Evolutionary conservation across 768 basidiomycete species (phyloP), one percentile per base, ranked within the genome.

Genomic region (Pisolithus marmoratus): DNA sequence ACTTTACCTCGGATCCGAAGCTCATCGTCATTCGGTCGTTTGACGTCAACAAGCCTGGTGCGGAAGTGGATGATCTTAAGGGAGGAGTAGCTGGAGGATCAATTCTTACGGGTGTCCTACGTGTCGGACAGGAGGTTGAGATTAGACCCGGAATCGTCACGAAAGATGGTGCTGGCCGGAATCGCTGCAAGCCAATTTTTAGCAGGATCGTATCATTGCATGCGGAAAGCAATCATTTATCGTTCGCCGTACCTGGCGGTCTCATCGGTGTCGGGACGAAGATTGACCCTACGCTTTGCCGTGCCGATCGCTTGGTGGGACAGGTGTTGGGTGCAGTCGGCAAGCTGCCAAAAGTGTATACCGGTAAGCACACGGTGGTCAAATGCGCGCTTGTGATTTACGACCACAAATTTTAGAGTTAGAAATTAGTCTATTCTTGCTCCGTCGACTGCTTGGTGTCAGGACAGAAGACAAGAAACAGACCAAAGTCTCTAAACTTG

Each of bases 381-480:
- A 19, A 14, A 17, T 23, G 27, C 27, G 36, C 22, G 34, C 5
- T 17, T 20, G 12, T 45, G 17, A 27, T 26, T 36, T 4, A 34
- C 2, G 12, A 12, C 11, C 9, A 8, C 12, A 14, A n/a, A n/a
- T 8, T 20, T 47, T 53, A 91, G 93, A 94, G 70, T 77, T 94
- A 50, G 92, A 94, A 70, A 93, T 94, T 65, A 89, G 83, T 60
- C 76, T 94, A 60, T 99, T 97, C 85, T 75, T 98, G 29, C 86
- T 99, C 31, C 90, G 96, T 54, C 84, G 96, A 54, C 74, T 98
- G 49, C 82, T 98, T n/a, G 95, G 96, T 66, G 96, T 99, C 56
- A 94, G 94, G 70, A 93, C 94, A 22, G 95, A 97, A 70, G 96
- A 98, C 74, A 96, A 94, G 76, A 99, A 97, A 69, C 91, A 94